These are phyloP conservation scores for Wickerhamomyces rabaulensis DNA, from an alignment of 805 yeast genomes.

Conservation along the genomic window DNA sequence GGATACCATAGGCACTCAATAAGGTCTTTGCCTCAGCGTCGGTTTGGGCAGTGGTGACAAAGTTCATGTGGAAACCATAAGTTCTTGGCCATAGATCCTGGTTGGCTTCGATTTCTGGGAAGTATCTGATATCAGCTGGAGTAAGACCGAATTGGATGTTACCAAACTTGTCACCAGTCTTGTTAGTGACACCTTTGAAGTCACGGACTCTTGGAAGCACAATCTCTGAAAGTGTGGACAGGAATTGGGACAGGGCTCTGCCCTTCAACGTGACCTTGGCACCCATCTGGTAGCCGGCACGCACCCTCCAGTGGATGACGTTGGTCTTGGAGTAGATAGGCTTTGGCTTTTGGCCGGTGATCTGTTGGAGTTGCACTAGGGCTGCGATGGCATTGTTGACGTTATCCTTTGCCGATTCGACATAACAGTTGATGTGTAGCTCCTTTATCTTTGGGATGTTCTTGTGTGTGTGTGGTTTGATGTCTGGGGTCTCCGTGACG, in stretches of 20 bases:
- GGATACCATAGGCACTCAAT: constrained; percentile 76
- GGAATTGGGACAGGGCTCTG: constrained; percentile 77
- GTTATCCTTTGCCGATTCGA: constrained; percentile 62
- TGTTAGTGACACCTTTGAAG: constrained; percentile 69
- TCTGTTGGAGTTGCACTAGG: constrained; percentile 77
- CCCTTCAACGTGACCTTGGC: constrained; percentile 78
- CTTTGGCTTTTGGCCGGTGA: constrained; percentile 84
- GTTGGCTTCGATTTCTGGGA: constrained; percentile 91
- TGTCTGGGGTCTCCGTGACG: constrained; percentile 66
- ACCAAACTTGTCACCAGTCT: constrained; percentile 81
- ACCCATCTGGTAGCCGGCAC: constrained; percentile 89
- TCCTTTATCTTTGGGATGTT: constrained; percentile 69
- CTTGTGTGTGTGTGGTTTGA: constrained; percentile 56
- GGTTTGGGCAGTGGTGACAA: constrained; percentile 85
- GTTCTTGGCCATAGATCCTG: constrained; percentile 86
- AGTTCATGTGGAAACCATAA: constrained; percentile 78
- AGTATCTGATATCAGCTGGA: constrained; percentile 68
- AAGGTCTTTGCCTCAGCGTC: constrained; percentile 86
- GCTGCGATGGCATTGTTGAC: constrained; percentile 73
- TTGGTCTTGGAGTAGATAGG: constrained; percentile 71
- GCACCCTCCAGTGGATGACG: constrained; percentile 79
- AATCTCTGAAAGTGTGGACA: constrained; percentile 81
- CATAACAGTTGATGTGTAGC: constrained; percentile 74
- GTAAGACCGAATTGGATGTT: constrained; percentile 80
- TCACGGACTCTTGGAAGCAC: constrained; percentile 92